A percentile compares a stretch with the other conserved stretches of the same genome.
phyloP scores from a whole-genome alignment of 2,329 filamentous ascomycete species.

The Ophiostoma angusticollis region DNA sequence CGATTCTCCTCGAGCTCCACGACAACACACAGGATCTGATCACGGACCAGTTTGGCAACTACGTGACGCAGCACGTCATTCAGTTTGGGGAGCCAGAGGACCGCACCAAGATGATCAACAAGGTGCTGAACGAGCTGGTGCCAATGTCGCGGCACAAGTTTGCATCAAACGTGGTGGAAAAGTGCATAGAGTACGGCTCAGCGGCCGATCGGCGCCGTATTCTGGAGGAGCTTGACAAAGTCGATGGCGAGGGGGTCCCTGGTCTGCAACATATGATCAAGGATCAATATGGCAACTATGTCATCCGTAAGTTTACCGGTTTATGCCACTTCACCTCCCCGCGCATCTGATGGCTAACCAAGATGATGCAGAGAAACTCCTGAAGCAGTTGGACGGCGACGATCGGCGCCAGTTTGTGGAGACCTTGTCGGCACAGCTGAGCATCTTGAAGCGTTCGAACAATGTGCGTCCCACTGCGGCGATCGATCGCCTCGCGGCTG shows the following conservation, averaged over 20 bases:
- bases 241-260: slow-evolving; percentile 51
- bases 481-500: slow-evolving; percentile 42
- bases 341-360: background rate
- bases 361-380: slow-evolving; percentile 57
- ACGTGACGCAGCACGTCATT: slow-evolving; percentile 89
- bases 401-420: slow-evolving; percentile 49
- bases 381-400: slow-evolving; percentile 46
- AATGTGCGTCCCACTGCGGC: slow-evolving; percentile 54
- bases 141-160: slow-evolving; percentile 86
- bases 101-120: slow-evolving; percentile 55
- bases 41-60: slow-evolving; percentile 85
- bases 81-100: slow-evolving; percentile 63
- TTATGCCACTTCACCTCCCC: too few relatives aligned
- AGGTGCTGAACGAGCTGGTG: slow-evolving; percentile 61
- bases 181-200: slow-evolving; percentile 65
- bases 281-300: slow-evolving; percentile 91
- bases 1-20: slow-evolving; percentile 69
- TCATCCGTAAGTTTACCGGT: slow-evolving; percentile 63
- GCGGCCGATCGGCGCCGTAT: slow-evolving; percentile 58
- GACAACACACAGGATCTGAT: slow-evolving; percentile 59
- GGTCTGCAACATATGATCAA: slow-evolving; percentile 69
- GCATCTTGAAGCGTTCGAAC: slow-evolving; percentile 48
- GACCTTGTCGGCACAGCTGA: slow-evolving; percentile 50
- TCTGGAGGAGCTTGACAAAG: slow-evolving; percentile 45
- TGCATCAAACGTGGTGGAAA: slow-evolving; percentile 94